A percentile compares a stretch with the other conserved stretches of the same genome.
Conservation (phyloP, 176 grass and related monocot genomes). For the Aegilops longissima region DNA sequence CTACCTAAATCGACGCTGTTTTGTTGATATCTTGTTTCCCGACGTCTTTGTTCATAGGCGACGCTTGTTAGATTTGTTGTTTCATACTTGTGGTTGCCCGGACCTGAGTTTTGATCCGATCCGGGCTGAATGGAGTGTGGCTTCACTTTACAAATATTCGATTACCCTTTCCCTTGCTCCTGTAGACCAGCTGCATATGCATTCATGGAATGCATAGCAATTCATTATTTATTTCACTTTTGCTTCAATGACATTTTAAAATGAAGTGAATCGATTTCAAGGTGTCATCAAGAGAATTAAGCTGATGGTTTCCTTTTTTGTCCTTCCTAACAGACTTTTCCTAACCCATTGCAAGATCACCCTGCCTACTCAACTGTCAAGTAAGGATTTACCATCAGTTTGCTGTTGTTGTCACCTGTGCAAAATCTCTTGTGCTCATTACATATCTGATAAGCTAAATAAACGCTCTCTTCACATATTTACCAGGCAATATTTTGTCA, state of each 20-base stretch:
- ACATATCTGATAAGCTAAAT: slow-evolving; percentile 15
- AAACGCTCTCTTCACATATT: slow-evolving; percentile 26
- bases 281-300: slow-evolving; percentile 17
- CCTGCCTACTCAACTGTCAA: slow-evolving; percentile 90
- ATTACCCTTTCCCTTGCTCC: slow-evolving; percentile 8
- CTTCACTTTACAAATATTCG: neutral
- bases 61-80: neutral
- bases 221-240: slow-evolving; percentile 4
- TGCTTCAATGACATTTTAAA: slow-evolving; percentile 8
- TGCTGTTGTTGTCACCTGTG: neutral
- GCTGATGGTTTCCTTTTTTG: slow-evolving; percentile 35
- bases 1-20: neutral
- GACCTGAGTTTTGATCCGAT: neutral
- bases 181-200: neutral
- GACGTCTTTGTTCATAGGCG: neutral
- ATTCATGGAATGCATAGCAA: slow-evolving; percentile 4
- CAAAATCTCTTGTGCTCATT: neutral
- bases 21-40: neutral
- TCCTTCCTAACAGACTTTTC: slow-evolving; percentile 64
- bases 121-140: neutral
- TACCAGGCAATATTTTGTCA: slow-evolving; percentile 91
- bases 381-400: slow-evolving; percentile 52
- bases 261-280: slow-evolving; percentile 22
- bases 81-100: neutral
- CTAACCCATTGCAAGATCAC: slow-evolving; percentile 88